A percentile compares a stretch with the other conserved stretches of the same genome.
Evolutionary conservation across 257 asterid species (phyloP).

Genomic region (Fraxinus anomala): DNA sequence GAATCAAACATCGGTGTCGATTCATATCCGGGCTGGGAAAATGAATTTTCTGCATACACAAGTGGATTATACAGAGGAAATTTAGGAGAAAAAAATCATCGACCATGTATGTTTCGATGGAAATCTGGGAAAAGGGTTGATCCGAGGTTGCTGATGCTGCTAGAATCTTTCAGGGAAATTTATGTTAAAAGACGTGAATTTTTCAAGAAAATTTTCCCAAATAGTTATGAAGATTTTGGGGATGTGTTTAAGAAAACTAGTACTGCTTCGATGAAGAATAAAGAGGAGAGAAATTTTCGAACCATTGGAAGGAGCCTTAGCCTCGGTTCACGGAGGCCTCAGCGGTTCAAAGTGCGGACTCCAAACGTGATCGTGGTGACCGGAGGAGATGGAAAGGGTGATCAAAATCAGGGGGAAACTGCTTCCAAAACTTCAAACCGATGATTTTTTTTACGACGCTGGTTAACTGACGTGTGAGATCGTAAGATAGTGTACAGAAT

Average conservation of each 20-base stretch:
- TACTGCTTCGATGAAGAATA: conserved; percentile 29
- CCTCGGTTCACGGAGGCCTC: conserved; percentile 36
- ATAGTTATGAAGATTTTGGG: conserved; percentile 29
- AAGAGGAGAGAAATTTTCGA: conserved; percentile 23
- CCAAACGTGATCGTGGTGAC: conserved; percentile 41
- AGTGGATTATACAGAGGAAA: conserved; percentile 1
- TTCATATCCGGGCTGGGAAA: conserved; percentile 11
- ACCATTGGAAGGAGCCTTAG: conserved; percentile 55
- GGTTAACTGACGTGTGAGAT: neutral
- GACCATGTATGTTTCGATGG: conserved; percentile 40
- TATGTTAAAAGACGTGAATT: conserved; percentile 36
- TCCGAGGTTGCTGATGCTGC: conserved; percentile 34
- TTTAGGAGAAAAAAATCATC: conserved; percentile 18
- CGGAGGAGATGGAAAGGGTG: conserved; percentile 17
- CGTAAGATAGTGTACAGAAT: neutral
- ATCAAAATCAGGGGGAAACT: conserved; percentile 8
- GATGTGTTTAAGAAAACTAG: conserved; percentile 42
- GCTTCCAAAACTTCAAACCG: conserved; percentile 11
- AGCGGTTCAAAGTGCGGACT: conserved; percentile 48
- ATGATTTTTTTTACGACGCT: neutral
- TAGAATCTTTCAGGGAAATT: conserved; percentile 49
- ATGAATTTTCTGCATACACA: neutral
- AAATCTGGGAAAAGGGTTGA: conserved; percentile 57
- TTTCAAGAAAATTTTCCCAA: conserved; percentile 44
- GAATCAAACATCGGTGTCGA: neutral